Evolutionary conservation across 768 basidiomycete species (phyloP), one percentile per base, ranked within the genome.

Genomic region (Baorangia bicolor): DNA sequence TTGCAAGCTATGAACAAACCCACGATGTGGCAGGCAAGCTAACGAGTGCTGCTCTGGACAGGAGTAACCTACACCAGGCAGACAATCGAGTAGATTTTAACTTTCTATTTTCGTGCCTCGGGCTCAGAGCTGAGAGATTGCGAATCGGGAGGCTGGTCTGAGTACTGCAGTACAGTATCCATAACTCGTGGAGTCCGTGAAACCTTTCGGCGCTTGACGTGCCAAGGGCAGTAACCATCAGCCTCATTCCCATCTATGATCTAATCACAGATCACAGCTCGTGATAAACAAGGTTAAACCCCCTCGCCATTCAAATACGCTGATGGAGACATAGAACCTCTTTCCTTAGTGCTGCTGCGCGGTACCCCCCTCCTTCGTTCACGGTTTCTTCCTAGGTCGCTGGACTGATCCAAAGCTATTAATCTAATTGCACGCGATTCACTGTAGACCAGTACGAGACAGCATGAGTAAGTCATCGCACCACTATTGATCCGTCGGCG

Each of bases 251-350:
- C 20, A 33, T 41, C 42, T 33, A 55, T n/a, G n/a, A n/a, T n/a
- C n/a, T n/a, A n/a, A n/a, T 33, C 44, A 39, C 9, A 35, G 18
- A 33, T 44, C 55, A 55, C 51, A 40, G 51, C 44, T 35, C 31
- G 30, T 34, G 34, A 28, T 37, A 64, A 64, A 64, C 51, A 64
- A 28, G 37, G 25, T 16, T 28, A 38, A 60, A 64, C 31, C 13
- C 6, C 21, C 28, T 35, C n/a, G 14, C n/a, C 43, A 37, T 47
- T 56, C 59, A 64, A 65, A 60, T 58, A 48, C 23, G 34, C 20
- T 16, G 38, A 37, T 49, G 51, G 38, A 21, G 43, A 13, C 3
- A 14, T 14, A 13, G 1, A 35, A 3, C 7, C 13, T 51, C 34
- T 43, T 44, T 40, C 39, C 35, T 21, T 10, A 45, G 58, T 57